These are phyloP conservation scores for Poa pratensis DNA, from an alignment of 176 grass and related monocot genomes.

Conservation along the genomic window DNA sequence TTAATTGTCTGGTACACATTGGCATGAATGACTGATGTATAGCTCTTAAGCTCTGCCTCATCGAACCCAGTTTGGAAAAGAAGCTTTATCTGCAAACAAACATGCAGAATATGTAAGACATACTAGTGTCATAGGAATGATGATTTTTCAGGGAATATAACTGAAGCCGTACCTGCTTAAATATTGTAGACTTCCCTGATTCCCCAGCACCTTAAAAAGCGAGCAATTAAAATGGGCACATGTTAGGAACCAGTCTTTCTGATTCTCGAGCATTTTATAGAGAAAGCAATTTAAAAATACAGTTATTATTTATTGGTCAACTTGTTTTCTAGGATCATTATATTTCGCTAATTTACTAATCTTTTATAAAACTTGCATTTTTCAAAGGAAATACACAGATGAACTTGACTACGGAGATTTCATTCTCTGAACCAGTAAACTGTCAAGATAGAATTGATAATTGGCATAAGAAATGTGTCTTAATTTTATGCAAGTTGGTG, in stretches of 20 bases:
- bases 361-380: background rate
- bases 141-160: conserved; percentile 32
- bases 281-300: background rate
- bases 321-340: background rate
- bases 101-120: background rate
- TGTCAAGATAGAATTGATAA: background rate
- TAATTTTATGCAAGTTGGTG: background rate
- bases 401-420: background rate
- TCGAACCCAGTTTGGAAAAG: conserved; percentile 96
- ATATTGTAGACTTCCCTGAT: conserved; percentile 96
- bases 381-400: background rate
- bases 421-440: background rate
- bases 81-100: conserved; percentile 82
- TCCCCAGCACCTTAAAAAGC: conserved; percentile 81
- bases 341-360: background rate
- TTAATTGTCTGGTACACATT: conserved; percentile 99
- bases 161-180: conserved; percentile 73
- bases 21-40: conserved; percentile 91
- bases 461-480: background rate
- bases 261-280: background rate
- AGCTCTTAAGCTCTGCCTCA: conserved; percentile 86
- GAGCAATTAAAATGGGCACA: background rate
- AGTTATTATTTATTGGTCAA: background rate
- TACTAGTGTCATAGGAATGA: background rate
- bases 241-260: background rate